These are phyloP conservation scores for Cordia subcordata DNA, from an alignment of 257 asterid genomes.

Conservation along the genomic window DNA sequence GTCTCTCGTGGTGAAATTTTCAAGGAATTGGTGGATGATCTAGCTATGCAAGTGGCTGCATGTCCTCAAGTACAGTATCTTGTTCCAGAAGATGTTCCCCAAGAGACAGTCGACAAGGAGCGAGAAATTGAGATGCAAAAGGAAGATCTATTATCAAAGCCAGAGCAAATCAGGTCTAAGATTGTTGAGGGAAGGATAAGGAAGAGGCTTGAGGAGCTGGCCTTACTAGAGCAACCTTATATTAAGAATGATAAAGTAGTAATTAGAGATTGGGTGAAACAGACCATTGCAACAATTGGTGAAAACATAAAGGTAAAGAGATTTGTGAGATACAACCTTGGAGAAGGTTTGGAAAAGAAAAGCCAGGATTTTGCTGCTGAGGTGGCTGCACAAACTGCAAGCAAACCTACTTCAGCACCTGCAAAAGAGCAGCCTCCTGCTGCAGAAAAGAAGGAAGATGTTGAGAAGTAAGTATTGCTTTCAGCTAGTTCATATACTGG, in stretches of 20 bases:
- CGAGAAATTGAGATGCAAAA: constrained; percentile 87
- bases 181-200: constrained; percentile 88
- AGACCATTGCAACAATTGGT: constrained; percentile 83
- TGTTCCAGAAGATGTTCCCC: constrained; percentile 67
- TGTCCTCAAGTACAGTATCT: constrained; percentile 89
- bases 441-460: constrained; percentile 43
- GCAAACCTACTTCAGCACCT: constrained; percentile 46
- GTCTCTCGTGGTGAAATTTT: constrained; percentile 96
- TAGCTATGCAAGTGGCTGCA: constrained; percentile 99
- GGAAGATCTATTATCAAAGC: constrained; percentile 82
- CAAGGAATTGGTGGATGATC: constrained; percentile 77
- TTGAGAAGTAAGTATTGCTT: constrained; percentile 51
- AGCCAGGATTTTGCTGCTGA: constrained; percentile 96
- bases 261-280: constrained; percentile 93
- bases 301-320: constrained; percentile 90
- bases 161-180: constrained; percentile 85
- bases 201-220: constrained; percentile 83
- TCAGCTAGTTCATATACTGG: constrained; percentile 1
- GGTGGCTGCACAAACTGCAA: constrained; percentile 96
- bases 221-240: constrained; percentile 86
- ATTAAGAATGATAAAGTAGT: constrained; percentile 81
- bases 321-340: constrained; percentile 78
- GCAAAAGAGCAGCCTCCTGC: constrained; percentile 49
- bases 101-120: constrained; percentile 69
- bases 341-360: constrained; percentile 95